Evolutionary conservation across 2,329 filamentous ascomycete species (phyloP), one percentile per base, ranked within the genome.

Genomic region (Fusarium dlaminii): DNA sequence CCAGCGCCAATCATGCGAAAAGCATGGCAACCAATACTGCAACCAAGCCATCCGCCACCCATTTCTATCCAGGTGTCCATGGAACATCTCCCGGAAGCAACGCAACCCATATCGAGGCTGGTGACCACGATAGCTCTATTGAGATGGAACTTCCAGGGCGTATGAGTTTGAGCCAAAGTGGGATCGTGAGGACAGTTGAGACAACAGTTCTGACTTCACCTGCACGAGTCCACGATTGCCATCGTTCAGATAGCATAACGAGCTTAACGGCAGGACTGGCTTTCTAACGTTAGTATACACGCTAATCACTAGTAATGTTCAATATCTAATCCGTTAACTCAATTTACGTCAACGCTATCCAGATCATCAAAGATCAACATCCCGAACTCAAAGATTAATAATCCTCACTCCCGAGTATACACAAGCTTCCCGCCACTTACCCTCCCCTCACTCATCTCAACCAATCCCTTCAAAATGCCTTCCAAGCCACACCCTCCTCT

Each of bases 171-270:
- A 63, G 55, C 2, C 45, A 48, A 3, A 65, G 30, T 10, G 74
- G 67, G 1, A 78, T 79, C 6, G 11, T 75, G 1, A 79, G 67
- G 17, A 78, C 77, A 2, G 67, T 76, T 1, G 63, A 77, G 18
- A 79, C 77, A 1, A 76, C 61, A 0, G 69, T 79, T n/a, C 56
- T 57, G 8, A 69, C 42, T 8, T 45, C 52, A 4, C 62, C 72
- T 0, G 64, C 34, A 4, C 61, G 60, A 1, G n/a, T 54, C 1
- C 55, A 24, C 5, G 48, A 71, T 34, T 63, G 48, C 22, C 48
- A 54, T 4, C 65, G 70, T 62, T 40, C 73, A 1, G 45, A 70
- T 2, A 78, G 76, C 18, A 37, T 37, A 10, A 67, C 68, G 0
- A 77, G 74, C 20, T 78, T 74, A 0, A 77, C 70, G 3, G 18